These are phyloP conservation scores for Adansonia madagascariensis DNA, from an alignment of 441 rosid genomes.

Conservation along the genomic window DNA sequence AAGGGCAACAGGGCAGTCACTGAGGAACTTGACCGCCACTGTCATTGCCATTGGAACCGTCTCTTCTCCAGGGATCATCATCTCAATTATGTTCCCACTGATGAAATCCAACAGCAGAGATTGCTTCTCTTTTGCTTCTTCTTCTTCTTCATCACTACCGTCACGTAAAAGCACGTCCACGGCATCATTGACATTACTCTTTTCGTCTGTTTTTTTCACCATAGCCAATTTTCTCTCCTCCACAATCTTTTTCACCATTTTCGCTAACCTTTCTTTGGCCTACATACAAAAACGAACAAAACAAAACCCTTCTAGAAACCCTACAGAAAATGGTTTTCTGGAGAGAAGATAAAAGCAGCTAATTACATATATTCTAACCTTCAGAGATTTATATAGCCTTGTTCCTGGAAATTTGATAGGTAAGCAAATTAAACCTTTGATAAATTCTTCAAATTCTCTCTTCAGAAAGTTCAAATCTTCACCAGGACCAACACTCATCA, in stretches of 20 bases:
- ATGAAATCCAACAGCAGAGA: constrained; percentile 60
- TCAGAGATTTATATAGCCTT: constrained; percentile 62
- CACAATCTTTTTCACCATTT: constrained; percentile 56
- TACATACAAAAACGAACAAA: constrained; percentile 39
- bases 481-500: constrained; percentile 60
- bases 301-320: not conserved
- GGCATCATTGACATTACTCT: constrained; percentile 45
- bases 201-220: constrained; percentile 34
- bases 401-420: constrained; percentile 76
- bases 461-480: constrained; percentile 57
- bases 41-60: constrained; percentile 78
- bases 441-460: constrained; percentile 66
- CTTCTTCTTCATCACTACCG: constrained; percentile 17
- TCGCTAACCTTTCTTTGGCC: constrained; percentile 62
- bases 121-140: constrained; percentile 52
- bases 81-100: constrained; percentile 65
- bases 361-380: constrained; percentile 38
- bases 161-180: constrained; percentile 73
- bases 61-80: constrained; percentile 85
- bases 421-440: constrained; percentile 71
- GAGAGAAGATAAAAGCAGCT: not conserved
- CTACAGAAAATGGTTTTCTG: not conserved
- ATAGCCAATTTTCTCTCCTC: constrained; percentile 44
- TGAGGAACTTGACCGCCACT: constrained; percentile 60
- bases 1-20: constrained; percentile 53